phyloP scores from a whole-genome alignment of 2,329 filamentous ascomycete species.

The Chaetomiaceae sp. region DNA sequence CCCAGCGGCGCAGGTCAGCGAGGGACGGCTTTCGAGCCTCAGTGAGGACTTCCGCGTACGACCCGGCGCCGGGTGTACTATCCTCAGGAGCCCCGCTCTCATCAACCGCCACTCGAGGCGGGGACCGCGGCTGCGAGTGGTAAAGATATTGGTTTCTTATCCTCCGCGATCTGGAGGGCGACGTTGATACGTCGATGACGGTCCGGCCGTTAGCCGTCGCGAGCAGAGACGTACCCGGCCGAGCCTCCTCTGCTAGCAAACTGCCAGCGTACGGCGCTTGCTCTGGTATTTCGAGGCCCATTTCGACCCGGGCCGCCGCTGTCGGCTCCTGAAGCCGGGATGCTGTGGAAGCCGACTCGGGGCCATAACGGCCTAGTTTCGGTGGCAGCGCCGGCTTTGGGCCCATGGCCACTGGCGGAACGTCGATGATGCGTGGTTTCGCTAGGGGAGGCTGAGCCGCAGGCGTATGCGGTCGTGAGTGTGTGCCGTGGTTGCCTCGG shows the following conservation, averaged over 20 bases:
- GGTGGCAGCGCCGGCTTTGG: slow-evolving; percentile 18
- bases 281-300: not conserved
- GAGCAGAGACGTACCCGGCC: slow-evolving; percentile 8
- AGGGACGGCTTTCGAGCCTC: not conserved
- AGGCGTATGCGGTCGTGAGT: slow-evolving; percentile 16
- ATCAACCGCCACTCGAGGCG: not conserved
- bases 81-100: not conserved
- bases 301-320: too few relatives aligned
- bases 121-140: not conserved
- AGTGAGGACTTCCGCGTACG: not conserved
- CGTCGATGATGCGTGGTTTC: slow-evolving; percentile 23
- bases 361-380: not conserved
- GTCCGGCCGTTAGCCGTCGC: slow-evolving; percentile 17
- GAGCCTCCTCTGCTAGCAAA: not conserved
- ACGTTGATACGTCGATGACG: slow-evolving; percentile 21
- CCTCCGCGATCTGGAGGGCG: slow-evolving; percentile 9
- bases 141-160: not conserved
- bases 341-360: not conserved
- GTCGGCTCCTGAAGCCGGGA: not conserved
- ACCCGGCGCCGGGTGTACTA: not conserved
- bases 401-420: slow-evolving; percentile 16
- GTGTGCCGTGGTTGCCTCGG: not conserved
- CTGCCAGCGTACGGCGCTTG: not conserved
- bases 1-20: not conserved
- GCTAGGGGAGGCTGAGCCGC: slow-evolving; percentile 10